phyloP scores from a whole-genome alignment of 768 basidiomycete species.

The Cystofilobasidium bisporidii region DNA sequence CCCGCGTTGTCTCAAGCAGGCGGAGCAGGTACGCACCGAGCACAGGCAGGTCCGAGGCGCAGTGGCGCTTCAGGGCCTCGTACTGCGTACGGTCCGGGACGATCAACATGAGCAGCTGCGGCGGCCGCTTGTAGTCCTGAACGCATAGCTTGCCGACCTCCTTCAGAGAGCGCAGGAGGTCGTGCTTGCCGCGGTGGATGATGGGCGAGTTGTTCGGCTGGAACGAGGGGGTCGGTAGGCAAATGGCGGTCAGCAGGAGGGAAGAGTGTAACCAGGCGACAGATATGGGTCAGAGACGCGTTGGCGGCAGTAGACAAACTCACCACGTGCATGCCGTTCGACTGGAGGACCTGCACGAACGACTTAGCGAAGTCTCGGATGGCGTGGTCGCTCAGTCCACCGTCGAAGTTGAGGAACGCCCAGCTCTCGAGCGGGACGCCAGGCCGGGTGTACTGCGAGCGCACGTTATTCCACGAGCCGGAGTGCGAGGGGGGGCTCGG shows the following conservation, averaged over 20 bases:
- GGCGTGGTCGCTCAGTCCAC: not conserved
- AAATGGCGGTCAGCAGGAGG: not conserved
- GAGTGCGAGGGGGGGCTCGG: not conserved
- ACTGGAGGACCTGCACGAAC: not conserved
- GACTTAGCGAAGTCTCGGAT: not conserved
- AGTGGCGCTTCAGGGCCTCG: conserved; percentile 6
- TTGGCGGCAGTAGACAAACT: too few relatives aligned
- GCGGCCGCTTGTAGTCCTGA: not conserved
- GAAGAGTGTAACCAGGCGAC: not conserved
- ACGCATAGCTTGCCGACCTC: not conserved
- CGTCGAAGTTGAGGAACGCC: not conserved
- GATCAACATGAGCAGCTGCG: conserved; percentile 9
- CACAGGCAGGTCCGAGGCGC: not conserved
- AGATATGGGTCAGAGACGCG: not conserved
- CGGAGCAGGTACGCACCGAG: not conserved
- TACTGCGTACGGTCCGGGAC: conserved; percentile 11
- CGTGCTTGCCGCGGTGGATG: not conserved
- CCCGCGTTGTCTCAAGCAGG: not conserved
- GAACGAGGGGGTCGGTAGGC: not conserved
- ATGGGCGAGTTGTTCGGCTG: not conserved
- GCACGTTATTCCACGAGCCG: not conserved
- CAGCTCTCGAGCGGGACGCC: not conserved
- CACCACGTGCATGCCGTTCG: not conserved
- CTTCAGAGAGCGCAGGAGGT: not conserved
- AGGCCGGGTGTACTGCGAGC: not conserved